phyloP scores from a whole-genome alignment of 768 basidiomycete genomes.

The Mrakia blollopis region DNA sequence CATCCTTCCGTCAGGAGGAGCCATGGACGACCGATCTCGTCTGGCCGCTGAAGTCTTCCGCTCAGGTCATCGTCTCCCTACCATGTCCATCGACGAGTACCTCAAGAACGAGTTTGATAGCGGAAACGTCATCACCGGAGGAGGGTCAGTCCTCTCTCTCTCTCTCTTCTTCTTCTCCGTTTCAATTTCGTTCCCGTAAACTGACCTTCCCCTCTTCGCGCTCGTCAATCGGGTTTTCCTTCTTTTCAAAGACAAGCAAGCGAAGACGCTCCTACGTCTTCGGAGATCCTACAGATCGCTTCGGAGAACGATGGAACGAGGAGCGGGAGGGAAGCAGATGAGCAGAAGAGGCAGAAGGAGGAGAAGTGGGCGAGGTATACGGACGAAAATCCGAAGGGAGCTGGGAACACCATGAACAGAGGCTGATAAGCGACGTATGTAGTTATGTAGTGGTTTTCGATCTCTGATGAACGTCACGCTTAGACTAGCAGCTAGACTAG shows the following conservation, averaged over 20 bases:
- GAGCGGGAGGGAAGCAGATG: slow-evolving; percentile 62
- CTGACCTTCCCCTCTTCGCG: not conserved
- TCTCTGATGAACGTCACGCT: not conserved
- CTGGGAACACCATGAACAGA: slow-evolving; percentile 91
- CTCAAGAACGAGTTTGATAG: slow-evolving; percentile 63
- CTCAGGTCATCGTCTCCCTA: slow-evolving; percentile 75
- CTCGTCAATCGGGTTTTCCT: not conserved
- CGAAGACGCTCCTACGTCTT: slow-evolving; percentile 61
- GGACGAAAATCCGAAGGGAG: slow-evolving; percentile 77
- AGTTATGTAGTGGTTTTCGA: too few species aligned
- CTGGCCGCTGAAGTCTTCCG: slow-evolving; percentile 78
- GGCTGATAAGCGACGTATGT: too few species aligned
- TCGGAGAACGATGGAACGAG: slow-evolving; percentile 77
- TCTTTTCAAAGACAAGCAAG: slow-evolving; percentile 56
- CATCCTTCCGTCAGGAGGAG: slow-evolving; percentile 68
- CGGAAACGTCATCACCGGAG: slow-evolving; percentile 62
- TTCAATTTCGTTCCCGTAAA: not conserved
- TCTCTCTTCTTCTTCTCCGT: not conserved
- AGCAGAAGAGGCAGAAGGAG: slow-evolving; percentile 74
- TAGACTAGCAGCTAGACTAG: too few species aligned
- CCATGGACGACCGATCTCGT: slow-evolving; percentile 58
- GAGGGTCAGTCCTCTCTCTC: slow-evolving; percentile 52
- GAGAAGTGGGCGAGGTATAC: slow-evolving; percentile 88
- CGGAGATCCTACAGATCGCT: slow-evolving; percentile 70
- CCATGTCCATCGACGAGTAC: slow-evolving; percentile 94